Conservation (phyloP, 805 yeast genomes). For the Cyberlindnera mrakii region DNA sequence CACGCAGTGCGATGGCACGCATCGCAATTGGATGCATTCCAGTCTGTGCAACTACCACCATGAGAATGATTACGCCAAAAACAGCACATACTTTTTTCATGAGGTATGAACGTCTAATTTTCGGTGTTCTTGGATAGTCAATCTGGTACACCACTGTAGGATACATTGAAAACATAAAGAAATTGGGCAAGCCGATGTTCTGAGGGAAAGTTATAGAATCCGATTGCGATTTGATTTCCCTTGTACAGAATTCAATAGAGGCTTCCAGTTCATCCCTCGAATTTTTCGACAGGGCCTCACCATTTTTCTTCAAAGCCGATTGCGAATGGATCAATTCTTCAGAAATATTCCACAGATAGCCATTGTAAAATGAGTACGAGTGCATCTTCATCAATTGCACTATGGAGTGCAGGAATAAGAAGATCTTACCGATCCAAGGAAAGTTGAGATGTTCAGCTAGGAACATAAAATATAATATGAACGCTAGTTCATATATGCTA, state of each 20-base stretch:
- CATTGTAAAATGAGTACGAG: constrained; percentile 87
- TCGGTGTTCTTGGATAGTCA: constrained; percentile 70
- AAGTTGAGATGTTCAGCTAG: constrained; percentile 51
- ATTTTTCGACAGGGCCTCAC: constrained; percentile 21
- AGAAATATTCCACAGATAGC: constrained; percentile 68
- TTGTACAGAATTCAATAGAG: constrained; percentile 62
- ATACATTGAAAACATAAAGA: constrained; percentile 74
- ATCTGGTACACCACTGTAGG: constrained; percentile 86
- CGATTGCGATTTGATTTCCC: constrained; percentile 62
- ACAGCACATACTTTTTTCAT: constrained; percentile 67
- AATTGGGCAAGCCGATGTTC: constrained; percentile 61
- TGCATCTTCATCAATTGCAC: constrained; percentile 94
- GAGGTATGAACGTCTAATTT: constrained; percentile 65
- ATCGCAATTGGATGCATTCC: constrained; percentile 68
- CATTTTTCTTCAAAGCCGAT: constrained; percentile 35
- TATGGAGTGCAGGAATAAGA: constrained; percentile 73
- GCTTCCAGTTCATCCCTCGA: constrained; percentile 21
- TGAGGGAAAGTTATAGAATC: constrained; percentile 50
- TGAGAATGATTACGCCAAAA: constrained; percentile 78
- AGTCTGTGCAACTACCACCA: constrained; percentile 76
- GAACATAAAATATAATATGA: constrained; percentile 45
- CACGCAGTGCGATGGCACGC: constrained; percentile 48
- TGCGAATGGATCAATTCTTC: constrained; percentile 49
- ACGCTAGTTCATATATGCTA: constrained; percentile 47
- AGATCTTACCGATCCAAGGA: constrained; percentile 91